phyloP scores from a whole-genome alignment of 2,329 filamentous ascomycete species.

The Clarireedia homoeocarpa region DNA sequence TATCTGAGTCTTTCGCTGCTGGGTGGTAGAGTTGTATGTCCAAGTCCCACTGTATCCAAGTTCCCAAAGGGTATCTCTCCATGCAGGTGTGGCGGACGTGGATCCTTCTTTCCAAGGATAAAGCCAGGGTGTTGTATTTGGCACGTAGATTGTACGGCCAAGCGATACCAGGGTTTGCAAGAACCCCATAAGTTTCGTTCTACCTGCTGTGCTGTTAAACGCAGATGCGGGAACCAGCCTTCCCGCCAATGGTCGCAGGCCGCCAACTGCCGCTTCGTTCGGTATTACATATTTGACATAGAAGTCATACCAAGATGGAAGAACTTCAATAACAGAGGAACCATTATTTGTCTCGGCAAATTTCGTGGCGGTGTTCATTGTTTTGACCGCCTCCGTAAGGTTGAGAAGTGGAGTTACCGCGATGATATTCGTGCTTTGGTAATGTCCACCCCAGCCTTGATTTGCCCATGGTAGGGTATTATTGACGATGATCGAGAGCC shows the following conservation, averaged over 20 bases:
- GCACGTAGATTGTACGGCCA: constrained; percentile 12
- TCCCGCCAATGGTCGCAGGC: constrained; percentile 3
- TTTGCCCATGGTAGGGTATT: constrained; percentile 15
- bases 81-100: constrained; percentile 15
- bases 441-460: constrained; percentile 18
- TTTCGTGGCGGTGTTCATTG: constrained; percentile 10
- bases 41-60: constrained; percentile 4
- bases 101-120: constrained; percentile 11
- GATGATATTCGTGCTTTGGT: constrained; percentile 10
- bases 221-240: constrained; percentile 11
- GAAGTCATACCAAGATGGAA: constrained; percentile 13
- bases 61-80: constrained; percentile 13
- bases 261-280: constrained; percentile 10
- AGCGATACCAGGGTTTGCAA: constrained; percentile 8
- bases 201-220: constrained; percentile 6
- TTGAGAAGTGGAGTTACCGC: constrained; percentile 13
- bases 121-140: constrained; percentile 12
- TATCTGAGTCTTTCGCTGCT: not conserved
- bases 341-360: constrained; percentile 11
- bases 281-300: constrained; percentile 13
- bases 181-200: constrained; percentile 7
- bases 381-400: constrained; percentile 10
- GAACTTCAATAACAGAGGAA: constrained; percentile 5
- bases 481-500: constrained; percentile 12
- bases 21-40: constrained; percentile 10